These are phyloP conservation scores for Croton setiger DNA, from an alignment of 441 rosid species.

Conservation along the genomic window DNA sequence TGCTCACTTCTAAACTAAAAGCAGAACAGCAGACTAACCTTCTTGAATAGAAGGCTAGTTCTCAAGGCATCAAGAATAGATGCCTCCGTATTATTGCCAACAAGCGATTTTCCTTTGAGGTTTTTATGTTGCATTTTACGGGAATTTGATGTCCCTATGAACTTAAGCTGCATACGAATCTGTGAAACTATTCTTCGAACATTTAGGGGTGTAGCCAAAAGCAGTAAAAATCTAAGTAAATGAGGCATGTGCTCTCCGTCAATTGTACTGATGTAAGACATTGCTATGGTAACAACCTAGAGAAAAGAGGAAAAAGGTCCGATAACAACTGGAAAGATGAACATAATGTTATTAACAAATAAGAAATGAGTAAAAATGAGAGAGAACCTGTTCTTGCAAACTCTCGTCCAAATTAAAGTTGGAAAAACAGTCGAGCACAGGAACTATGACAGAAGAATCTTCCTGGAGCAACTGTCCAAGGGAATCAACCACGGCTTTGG, in stretches of 20 bases:
- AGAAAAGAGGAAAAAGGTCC: constrained; percentile 5
- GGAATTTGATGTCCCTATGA: constrained; percentile 46
- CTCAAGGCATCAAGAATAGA: constrained; percentile 74
- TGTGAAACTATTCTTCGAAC: constrained; percentile 68
- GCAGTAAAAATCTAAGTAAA: constrained; percentile 71
- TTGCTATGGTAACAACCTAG: constrained; percentile 64
- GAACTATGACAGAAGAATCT: constrained; percentile 63
- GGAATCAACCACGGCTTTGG: constrained; percentile 52
- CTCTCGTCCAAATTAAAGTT: constrained; percentile 64
- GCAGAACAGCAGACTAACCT: constrained; percentile 37
- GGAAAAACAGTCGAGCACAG: constrained; percentile 76
- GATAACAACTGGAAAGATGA: too few relatives aligned
- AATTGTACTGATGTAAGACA: constrained; percentile 69
- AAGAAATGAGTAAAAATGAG: constrained; percentile 6
- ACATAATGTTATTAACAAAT: too few relatives aligned
- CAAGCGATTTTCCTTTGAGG: constrained; percentile 60
- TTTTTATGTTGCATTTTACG: constrained; percentile 39
- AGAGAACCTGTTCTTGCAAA: constrained; percentile 71
- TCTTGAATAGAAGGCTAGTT: constrained; percentile 78
- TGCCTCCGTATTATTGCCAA: constrained; percentile 46
- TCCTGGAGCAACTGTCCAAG: constrained; percentile 75
- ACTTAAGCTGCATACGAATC: constrained; percentile 67
- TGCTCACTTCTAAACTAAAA: constrained; percentile 17
- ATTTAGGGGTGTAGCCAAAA: constrained; percentile 66
- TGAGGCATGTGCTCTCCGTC: constrained; percentile 74